phyloP scores from a whole-genome alignment of 1,284 basidiomycete species.

The Leccinum subrobustum region DNA sequence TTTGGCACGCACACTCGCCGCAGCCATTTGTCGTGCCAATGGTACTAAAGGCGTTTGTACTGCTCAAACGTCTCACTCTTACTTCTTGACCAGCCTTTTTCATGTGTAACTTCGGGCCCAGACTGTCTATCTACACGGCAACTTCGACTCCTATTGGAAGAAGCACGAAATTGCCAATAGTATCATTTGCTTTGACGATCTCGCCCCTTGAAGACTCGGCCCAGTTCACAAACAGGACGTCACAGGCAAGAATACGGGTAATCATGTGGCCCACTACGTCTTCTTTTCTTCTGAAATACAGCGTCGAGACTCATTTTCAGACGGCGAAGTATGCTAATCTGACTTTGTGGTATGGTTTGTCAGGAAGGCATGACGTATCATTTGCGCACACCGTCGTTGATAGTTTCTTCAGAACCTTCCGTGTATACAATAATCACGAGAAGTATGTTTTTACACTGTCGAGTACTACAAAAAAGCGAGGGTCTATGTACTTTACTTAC shows the following conservation, averaged over 20 bases:
- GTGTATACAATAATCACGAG: no score
- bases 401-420: neutral
- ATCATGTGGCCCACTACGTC: neutral
- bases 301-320: neutral
- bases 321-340: neutral
- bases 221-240: conserved; percentile 88
- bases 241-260: neutral
- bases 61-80: conserved; percentile 27
- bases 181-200: conserved; percentile 97
- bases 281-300: no score
- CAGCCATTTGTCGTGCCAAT: conserved; percentile 88
- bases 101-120: conserved; percentile 93
- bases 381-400: neutral
- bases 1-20: conserved; percentile 90
- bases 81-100: conserved; percentile 75
- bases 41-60: conserved; percentile 83
- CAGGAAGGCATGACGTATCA: neutral
- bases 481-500: conserved; percentile 1
- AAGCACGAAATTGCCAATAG: conserved; percentile 88
- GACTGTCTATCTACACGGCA: conserved; percentile 99
- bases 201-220: conserved; percentile 70
- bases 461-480: no score
- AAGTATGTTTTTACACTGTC: no score
- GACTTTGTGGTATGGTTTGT: neutral
- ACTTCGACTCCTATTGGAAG: conserved; percentile 92